Conservation (phyloP, 108 stramenopile species). For the Craspedostauros australis region DNA sequence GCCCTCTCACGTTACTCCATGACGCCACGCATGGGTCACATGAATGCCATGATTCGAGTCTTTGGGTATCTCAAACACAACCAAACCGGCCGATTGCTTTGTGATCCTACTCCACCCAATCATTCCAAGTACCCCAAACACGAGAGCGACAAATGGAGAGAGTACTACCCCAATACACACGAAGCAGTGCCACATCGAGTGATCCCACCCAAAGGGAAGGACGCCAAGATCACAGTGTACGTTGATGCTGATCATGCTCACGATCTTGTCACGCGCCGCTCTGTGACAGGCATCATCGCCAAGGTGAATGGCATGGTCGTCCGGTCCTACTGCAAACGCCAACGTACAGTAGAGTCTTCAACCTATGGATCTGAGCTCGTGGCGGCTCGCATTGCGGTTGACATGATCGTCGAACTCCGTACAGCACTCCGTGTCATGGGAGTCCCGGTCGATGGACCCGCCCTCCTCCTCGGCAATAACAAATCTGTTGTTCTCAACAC, state of each 20-base stretch:
- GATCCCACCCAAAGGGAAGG: too few species aligned
- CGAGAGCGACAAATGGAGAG: not conserved
- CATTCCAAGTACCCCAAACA: too few species aligned
- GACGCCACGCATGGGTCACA: too few species aligned
- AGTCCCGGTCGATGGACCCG: constrained; percentile 17
- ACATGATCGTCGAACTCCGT: constrained; percentile 26
- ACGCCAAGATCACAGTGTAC: constrained; percentile 3
- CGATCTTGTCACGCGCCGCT: constrained; percentile 15
- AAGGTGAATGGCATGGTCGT: constrained; percentile 44
- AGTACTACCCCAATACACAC: too few species aligned
- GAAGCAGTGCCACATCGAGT: too few species aligned
- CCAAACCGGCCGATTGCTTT: constrained; percentile 10
- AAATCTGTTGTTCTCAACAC: too few species aligned
- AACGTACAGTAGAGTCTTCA: constrained; percentile 46
- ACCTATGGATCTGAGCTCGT: constrained; percentile 51
- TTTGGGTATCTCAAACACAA: constrained; percentile 23
- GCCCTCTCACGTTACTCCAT: too few species aligned
- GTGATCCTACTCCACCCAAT: constrained; percentile 1
- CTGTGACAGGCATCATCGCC: constrained; percentile 43
- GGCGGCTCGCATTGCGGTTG: constrained; percentile 23
- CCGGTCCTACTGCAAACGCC: constrained; percentile 38
- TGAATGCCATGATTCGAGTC: not conserved
- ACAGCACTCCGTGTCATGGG: constrained; percentile 31
- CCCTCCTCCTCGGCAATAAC: constrained; percentile 31
- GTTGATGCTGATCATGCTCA: constrained; percentile 46